Conservation (phyloP, 2,329 filamentous ascomycete species). For the Thermoascus crustaceus region DNA sequence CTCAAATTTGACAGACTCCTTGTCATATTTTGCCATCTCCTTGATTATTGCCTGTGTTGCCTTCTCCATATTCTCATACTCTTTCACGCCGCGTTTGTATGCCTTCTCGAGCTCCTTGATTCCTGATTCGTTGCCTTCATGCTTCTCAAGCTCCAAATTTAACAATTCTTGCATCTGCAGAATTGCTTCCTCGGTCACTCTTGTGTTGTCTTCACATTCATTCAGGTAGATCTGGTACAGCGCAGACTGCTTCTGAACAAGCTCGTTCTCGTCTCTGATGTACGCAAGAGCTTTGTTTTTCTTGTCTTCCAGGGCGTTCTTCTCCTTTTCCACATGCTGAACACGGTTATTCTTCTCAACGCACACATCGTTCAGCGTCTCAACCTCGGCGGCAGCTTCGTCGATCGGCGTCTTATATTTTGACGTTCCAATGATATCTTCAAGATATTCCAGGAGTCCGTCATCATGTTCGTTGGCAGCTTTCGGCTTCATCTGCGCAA, state of each 20-base stretch:
- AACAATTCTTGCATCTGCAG: conserved; percentile 83
- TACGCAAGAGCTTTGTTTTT: conserved; percentile 89
- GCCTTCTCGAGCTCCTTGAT: conserved; percentile 85
- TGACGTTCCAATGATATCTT: conserved; percentile 97
- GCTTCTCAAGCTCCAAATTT: conserved; percentile 80
- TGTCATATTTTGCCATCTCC: conserved; percentile 87
- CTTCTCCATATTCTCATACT: conserved; percentile 76
- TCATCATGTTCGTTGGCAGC: conserved; percentile 93
- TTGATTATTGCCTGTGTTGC: conserved; percentile 70
- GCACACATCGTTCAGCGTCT: conserved; percentile 88
- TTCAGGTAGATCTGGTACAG: conserved; percentile 87
- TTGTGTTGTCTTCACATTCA: conserved; percentile 80
- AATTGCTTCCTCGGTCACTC: conserved; percentile 82
- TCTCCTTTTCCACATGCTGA: conserved; percentile 97
- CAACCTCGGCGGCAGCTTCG: conserved; percentile 81
- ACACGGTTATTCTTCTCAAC: conserved; percentile 91
- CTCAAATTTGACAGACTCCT: conserved; percentile 93
- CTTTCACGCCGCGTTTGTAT: conserved; percentile 73
- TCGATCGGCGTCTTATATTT: conserved; percentile 98
- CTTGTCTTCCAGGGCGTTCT: conserved; percentile 84
- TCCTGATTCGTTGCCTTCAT: conserved; percentile 77
- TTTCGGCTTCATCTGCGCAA: conserved; percentile 98
- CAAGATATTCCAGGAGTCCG: conserved; percentile 88
- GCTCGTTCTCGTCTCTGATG: conserved; percentile 86
- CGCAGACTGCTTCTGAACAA: conserved; percentile 79